Percentiles rank a stretch among this genome's conserved stretches.
These are phyloP conservation scores for Penicillium salamii DNA, from an alignment of 495 filamentous ascomycete genomes.

Conservation along the genomic window DNA sequence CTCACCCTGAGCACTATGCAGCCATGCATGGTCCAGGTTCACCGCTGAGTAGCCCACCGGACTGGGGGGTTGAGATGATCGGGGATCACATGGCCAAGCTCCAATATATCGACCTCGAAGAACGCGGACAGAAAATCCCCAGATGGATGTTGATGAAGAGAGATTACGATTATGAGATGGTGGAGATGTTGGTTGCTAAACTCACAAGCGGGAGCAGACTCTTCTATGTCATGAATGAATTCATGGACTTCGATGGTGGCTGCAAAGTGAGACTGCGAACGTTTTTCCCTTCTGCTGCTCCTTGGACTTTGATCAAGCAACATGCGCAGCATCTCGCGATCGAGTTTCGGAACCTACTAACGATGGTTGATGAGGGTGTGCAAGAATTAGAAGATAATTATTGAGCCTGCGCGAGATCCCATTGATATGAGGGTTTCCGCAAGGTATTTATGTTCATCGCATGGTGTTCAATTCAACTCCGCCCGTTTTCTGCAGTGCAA, in stretches of 20 bases:
- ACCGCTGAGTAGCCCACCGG: background rate
- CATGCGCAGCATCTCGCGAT: slow-evolving; percentile 4
- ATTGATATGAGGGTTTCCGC: too few species aligned
- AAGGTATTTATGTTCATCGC: too few species aligned
- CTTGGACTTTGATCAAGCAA: background rate
- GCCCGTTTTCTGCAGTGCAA: background rate
- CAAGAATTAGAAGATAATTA: slow-evolving; percentile 1
- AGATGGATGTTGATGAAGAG: background rate
- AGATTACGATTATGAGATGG: background rate
- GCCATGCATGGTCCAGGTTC: slow-evolving; percentile 1
- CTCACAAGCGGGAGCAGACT: slow-evolving; percentile 1
- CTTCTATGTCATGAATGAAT: slow-evolving; percentile 8
- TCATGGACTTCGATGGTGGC: slow-evolving; percentile 1
- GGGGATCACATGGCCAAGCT: slow-evolving; percentile 4
- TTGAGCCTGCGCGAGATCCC: background rate
- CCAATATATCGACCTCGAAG: background rate
- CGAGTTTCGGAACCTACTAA: slow-evolving; percentile 1
- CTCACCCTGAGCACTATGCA: slow-evolving; percentile 2
- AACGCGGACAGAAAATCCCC: background rate
- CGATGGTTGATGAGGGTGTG: background rate
- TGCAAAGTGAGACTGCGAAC: background rate
- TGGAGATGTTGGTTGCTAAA: background rate
- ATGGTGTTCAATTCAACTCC: background rate
- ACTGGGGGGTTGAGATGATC: slow-evolving; percentile 1
- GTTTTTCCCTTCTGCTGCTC: slow-evolving; percentile 3